Evolutionary conservation across 2,329 filamentous ascomycete species (phyloP).

Genomic region (Fusarium concolor): DNA sequence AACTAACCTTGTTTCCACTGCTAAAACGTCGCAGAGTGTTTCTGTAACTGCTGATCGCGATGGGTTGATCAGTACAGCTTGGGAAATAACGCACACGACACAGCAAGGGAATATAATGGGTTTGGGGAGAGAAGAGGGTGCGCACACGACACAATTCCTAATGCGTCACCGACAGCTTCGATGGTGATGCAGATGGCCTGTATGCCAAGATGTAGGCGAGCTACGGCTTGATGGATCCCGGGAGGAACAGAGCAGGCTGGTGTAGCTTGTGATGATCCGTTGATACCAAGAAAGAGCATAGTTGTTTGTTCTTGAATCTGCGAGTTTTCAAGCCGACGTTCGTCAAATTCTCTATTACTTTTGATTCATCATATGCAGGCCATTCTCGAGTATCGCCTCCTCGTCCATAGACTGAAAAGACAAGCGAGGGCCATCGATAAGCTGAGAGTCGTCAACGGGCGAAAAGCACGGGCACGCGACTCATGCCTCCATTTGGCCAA

Average conservation of each 20-base stretch:
- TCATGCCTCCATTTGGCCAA: constrained; percentile 28
- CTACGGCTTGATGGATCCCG: background rate
- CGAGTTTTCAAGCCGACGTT: background rate
- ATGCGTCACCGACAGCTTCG: constrained; percentile 36
- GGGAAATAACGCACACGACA: constrained; percentile 10
- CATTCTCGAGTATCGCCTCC: background rate
- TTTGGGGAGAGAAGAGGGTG: constrained; percentile 2
- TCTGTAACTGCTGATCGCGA: constrained; percentile 22
- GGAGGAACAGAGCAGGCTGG: background rate
- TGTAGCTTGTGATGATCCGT: background rate
- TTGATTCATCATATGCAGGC: background rate
- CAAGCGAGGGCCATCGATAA: background rate
- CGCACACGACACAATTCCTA: constrained; percentile 40
- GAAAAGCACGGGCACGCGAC: constrained; percentile 32
- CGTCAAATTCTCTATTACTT: background rate
- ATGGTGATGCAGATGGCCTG: constrained; percentile 16
- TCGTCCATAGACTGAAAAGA: background rate
- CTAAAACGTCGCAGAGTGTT: constrained; percentile 19
- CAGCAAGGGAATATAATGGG: background rate
- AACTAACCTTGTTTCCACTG: constrained; percentile 5
- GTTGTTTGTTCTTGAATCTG: background rate
- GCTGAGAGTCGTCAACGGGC: background rate
- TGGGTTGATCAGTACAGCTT: background rate
- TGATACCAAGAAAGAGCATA: background rate
- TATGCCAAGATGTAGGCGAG: constrained; percentile 21